Evolutionary conservation across 1,139 yeast species (phyloP), one percentile per base, ranked within the genome.

Genomic region (Pneumocystis wakefieldiae): DNA sequence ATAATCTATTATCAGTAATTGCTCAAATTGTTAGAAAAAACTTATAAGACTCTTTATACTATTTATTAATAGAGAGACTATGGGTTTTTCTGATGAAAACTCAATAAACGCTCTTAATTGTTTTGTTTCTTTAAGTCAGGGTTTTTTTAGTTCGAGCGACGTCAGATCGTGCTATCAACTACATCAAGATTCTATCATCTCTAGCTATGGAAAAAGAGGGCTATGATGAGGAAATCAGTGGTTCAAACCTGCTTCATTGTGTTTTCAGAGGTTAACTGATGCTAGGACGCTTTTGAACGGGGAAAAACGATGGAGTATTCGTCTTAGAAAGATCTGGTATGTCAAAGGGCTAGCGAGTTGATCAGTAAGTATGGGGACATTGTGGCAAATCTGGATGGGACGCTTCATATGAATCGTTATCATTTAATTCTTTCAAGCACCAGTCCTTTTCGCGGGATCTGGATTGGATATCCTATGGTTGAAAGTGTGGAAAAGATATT

Each of bases 391-490:
- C 82, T 59, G 76, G 81, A n/a, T 39, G 98, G 97, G 1, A 81
- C 85, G 5, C 76, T 92, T 57, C 87, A 87, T 67, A 75, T 92
- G 64, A 87, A 96, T 1, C 83, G 91, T 0, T 91, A 86, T 73
- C 98, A 92, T 76, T 77, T 92, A 71, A 92, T 92, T 32, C 91
- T 91, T 73, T 65, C 62, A 36, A 57, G 64, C 15, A 62, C 63
- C 14, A 32, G 65, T 62, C 35, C 67, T 65, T 59, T 66, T 39
- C 70, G 84, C 66, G 97, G 92, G 72, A 81, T 89, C 29, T 92
- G 98, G 98, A 81, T 90, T 42, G 87, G 96, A 66, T 92, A 91
- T 73, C 97, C 97, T 0, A 83, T 91, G 68, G 85, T 91, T 60
- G 86, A 84, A 60, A 76, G 80, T 64, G 83, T 87, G 1, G 81